Conservation (phyloP, 352 stramenopile species). For the Plasmopara viticola region DNA sequence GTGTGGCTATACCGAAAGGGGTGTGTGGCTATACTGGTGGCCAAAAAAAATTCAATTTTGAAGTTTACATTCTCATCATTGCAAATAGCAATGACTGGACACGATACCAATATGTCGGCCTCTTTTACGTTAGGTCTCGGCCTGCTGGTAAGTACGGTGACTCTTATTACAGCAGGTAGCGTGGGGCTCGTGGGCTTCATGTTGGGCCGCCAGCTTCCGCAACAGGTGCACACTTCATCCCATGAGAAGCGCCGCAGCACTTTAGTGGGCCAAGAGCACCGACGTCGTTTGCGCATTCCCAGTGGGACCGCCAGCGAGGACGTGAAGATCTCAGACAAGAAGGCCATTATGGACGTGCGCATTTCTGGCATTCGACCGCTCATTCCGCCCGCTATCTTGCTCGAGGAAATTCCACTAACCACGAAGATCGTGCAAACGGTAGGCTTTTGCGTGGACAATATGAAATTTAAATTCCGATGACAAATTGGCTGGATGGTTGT, state of each 20-base stretch:
- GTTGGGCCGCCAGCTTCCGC: conserved; percentile 42
- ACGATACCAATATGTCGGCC: conserved; percentile 34
- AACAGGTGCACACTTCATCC: conserved; percentile 4
- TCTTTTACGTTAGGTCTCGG: conserved; percentile 61
- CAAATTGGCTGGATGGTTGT: too few relatives aligned
- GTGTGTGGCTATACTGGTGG: too few relatives aligned
- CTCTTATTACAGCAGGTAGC: conserved; percentile 62
- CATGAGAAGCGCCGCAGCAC: conserved; percentile 11
- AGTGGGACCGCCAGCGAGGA: conserved; percentile 66
- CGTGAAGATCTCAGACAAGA: conserved; percentile 81
- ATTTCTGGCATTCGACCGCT: conserved; percentile 82
- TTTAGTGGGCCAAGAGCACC: conserved; percentile 15
- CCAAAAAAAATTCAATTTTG: too few relatives aligned
- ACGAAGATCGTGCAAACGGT: conserved; percentile 74
- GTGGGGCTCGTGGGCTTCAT: conserved; percentile 66
- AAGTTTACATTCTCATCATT: neutral
- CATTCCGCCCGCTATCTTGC: conserved; percentile 76
- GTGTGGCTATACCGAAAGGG: too few relatives aligned
- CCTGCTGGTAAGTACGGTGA: conserved; percentile 65
- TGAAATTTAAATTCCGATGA: too few relatives aligned
- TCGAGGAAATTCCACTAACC: conserved; percentile 79
- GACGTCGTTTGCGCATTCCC: conserved; percentile 51
- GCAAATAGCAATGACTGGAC: conserved; percentile 18
- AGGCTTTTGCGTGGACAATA: neutral
- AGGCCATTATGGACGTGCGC: conserved; percentile 81